Evolutionary conservation across 1,139 yeast genomes (phyloP), one percentile per base, ranked within the genome.

Genomic region (Barnettozyma hawaiiensis): DNA sequence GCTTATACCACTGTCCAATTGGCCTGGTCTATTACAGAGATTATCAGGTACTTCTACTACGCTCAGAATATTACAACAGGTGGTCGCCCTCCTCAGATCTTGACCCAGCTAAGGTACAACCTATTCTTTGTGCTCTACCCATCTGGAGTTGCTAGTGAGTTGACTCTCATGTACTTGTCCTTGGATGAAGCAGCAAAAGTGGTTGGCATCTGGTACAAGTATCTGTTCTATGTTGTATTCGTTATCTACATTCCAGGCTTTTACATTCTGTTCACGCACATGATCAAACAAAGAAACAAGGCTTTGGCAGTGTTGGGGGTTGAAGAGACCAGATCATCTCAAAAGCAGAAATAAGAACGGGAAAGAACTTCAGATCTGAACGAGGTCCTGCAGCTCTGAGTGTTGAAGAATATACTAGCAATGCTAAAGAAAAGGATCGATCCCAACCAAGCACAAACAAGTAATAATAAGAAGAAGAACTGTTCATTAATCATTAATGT

Each of bases 1-100:
- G 70, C 76, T 37, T 83, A 80, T 59, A 62, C 77, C 36, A 70
- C 94, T 2, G 75, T 92, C 63, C 72, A 81, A 37, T 58, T 80
- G 42, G 92, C 97, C 16, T 92, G 99, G 99, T 78, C 92, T 16
- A 60, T 85, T 45, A 87, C 97, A 27, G 99, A 92, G 64, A 75
- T 87, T 40, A 81, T 90, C 46, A 76, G 98, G 58, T 92, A 92
- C 66, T 73, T 86, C 36, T 92, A 78, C 67, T 94, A 84, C 60
- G 95, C 95, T 41, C 66, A 76, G 48, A 82, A 81, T 57, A 69
- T 86, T 48, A 64, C 65, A 47, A 71, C 69, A 21, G 69, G 71
- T 5, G 78, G 76, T 2, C 63, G 70, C 1, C 85, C 89, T 15
- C 87, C 94, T 9, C 60, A 63, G 39, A 61, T 73, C 60, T 70